Base-by-base conservation (phyloP, 2,329 filamentous ascomycete species). In the Paraphoma sp. region DNA sequence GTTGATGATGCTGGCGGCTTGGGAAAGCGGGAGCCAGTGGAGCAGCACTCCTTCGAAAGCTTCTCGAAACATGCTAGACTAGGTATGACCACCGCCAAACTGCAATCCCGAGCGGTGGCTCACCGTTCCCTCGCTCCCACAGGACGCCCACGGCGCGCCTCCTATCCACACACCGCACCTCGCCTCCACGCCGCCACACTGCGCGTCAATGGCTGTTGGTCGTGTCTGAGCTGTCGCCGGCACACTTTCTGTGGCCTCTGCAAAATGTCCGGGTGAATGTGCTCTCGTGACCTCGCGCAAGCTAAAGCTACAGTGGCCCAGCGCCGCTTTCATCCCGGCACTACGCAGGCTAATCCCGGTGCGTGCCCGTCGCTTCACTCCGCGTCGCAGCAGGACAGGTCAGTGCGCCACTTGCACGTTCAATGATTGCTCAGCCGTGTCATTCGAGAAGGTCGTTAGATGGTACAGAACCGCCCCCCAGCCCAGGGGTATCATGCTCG, bases 401-500 rank as follows among this genome's bases (percentile, higher is more conserved):
- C 38, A 17, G 48, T 51, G 48, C 48, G 41, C 45, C 48, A 51
- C 14, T 28, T 45, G 31, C 40, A 51, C 29, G 28, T 28, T 7
- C 31, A 40, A 23, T 40, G 9, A 45, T 45, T 36, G 48, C 29
- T 38, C 16, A 43, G 17, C 33, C 28, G 33, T 33, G 17, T 6
- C 33, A 38, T 41, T 40, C 46, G 18, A n/a, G 40, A 42, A 23
- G 8, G 40, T 42, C 40, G 40, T 42, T 43, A 23, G 45, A 30
- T 36, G 1, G 14, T 45, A 40, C 42, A 44, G 40, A 51, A 45
- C 12, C 17, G 12, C 48, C 9, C 38, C 28, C n/a, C n/a, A n/a
- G n/a, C n/a, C n/a, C 23, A 50, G 41, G 48, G 42, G 49, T 51
- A 46, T 51, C 49, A 14, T 51, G 49, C 49, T 38, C 14, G 2